Evolutionary conservation across 306 rosid species (phyloP).

Genomic region (Quercus parvula): DNA sequence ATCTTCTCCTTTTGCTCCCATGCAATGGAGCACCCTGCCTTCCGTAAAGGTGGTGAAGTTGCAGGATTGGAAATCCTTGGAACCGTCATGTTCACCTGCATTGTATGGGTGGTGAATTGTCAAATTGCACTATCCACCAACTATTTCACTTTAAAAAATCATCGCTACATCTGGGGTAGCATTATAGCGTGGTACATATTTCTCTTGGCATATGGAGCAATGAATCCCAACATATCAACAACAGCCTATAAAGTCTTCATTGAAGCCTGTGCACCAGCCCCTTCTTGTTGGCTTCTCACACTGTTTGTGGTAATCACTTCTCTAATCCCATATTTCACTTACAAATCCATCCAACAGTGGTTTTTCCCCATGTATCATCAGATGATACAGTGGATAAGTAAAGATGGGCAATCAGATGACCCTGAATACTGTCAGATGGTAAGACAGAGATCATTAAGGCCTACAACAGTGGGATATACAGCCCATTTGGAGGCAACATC

Average conservation of each 20-base stretch:
- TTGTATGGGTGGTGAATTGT: constrained; percentile 88
- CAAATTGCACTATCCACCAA: constrained; percentile 84
- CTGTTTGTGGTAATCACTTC: constrained; percentile 51
- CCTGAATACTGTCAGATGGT: constrained; percentile 76
- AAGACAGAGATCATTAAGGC: constrained; percentile 62
- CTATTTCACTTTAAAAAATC: constrained; percentile 81
- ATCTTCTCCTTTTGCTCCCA: constrained; percentile 69
- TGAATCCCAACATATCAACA: constrained; percentile 62
- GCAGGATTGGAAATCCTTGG: constrained; percentile 60
- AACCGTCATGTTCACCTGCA: constrained; percentile 73
- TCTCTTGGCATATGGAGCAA: constrained; percentile 81
- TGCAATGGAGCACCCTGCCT: constrained; percentile 63
- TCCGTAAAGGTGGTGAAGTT: constrained; percentile 73
- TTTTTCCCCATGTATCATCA: constrained; percentile 85
- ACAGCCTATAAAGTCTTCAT: constrained; percentile 81
- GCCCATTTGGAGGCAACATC: constrained; percentile 80
- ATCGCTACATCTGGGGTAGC: constrained; percentile 89
- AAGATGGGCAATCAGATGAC: constrained; percentile 62
- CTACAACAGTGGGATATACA: constrained; percentile 78
- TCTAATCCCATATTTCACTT: constrained; percentile 64
- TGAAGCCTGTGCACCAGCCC: constrained; percentile 86
- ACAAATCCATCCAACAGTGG: constrained; percentile 57
- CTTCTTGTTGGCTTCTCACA: constrained; percentile 71
- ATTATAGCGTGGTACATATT: constrained; percentile 69
- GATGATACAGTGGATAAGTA: constrained; percentile 81